phyloP scores from a whole-genome alignment of 106 monocot species.

The Dendrobium catenatum region DNA sequence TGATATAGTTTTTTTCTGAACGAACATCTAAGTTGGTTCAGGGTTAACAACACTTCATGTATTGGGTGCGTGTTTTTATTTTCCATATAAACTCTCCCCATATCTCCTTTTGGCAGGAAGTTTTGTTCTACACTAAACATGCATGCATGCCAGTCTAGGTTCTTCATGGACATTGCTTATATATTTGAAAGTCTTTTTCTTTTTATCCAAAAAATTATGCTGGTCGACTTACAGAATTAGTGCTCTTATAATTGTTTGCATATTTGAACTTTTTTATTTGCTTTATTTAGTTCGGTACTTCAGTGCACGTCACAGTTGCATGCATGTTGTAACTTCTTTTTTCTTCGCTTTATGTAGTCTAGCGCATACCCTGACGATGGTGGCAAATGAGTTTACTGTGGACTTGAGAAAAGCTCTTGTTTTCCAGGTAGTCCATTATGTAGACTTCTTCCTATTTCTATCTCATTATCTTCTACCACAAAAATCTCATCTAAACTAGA shows the following conservation, averaged over 20 bases:
- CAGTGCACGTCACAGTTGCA: background rate
- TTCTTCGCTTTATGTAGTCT: conserved; percentile 1
- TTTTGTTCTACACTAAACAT: no score
- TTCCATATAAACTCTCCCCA: no score
- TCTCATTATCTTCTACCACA: background rate
- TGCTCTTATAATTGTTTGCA: background rate
- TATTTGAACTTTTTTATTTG: background rate
- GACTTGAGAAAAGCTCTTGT: conserved; percentile 8
- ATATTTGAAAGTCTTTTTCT: background rate
- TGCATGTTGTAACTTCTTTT: background rate
- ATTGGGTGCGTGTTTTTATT: no score
- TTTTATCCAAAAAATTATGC: background rate
- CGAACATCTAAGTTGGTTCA: no score
- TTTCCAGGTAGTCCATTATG: conserved; percentile 8
- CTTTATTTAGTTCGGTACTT: background rate
- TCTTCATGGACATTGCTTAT: no score
- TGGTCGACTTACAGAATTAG: background rate
- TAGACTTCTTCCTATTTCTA: background rate
- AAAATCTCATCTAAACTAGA: background rate
- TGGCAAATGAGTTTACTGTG: background rate
- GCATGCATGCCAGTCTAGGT: no score
- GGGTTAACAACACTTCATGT: no score
- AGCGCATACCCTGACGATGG: conserved; percentile 1
- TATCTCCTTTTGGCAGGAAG: no score
- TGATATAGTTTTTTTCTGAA: no score